Conservation (phyloP, 139 green algal species). For the Mychonastes homosphaera region DNA sequence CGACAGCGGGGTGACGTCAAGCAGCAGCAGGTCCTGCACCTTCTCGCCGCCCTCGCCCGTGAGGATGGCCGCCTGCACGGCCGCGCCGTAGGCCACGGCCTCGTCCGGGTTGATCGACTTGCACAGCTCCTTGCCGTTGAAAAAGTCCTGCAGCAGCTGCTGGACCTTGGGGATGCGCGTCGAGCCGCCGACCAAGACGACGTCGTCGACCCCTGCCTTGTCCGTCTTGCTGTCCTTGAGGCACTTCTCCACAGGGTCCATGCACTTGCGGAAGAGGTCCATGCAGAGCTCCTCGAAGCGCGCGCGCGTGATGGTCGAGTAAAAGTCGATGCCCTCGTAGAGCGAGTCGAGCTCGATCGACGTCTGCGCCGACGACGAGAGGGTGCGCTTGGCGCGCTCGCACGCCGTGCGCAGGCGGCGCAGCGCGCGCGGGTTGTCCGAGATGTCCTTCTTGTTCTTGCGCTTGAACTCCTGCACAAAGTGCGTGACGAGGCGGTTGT, state of each 20-base stretch:
- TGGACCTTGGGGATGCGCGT: slow-evolving; percentile 99
- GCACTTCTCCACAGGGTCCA: slow-evolving; percentile 96
- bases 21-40: slow-evolving; percentile 96
- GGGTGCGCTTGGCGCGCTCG: slow-evolving; percentile 89
- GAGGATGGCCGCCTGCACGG: slow-evolving; percentile 94
- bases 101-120: slow-evolving; percentile 99
- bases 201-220: slow-evolving; percentile 78
- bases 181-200: slow-evolving; percentile 90
- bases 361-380: slow-evolving; percentile 77
- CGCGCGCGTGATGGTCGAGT: slow-evolving; percentile 88
- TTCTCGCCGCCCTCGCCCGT: slow-evolving; percentile 82
- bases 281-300: slow-evolving; percentile 95
- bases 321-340: slow-evolving; percentile 96
- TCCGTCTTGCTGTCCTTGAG: slow-evolving; percentile 84
- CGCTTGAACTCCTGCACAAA: slow-evolving; percentile 89
- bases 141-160: slow-evolving; percentile 94
- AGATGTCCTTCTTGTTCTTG: slow-evolving; percentile 98
- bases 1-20: slow-evolving; percentile 91
- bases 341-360: slow-evolving; percentile 95
- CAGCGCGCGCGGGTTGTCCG: slow-evolving; percentile 55
- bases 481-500: slow-evolving; percentile 51
- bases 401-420: slow-evolving; percentile 73
- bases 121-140: slow-evolving; percentile 99
- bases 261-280: slow-evolving; percentile 97
- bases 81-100: slow-evolving; percentile 95